Evolutionary conservation across 306 rosid species (phyloP).

Genomic region (Glycine tomentella): DNA sequence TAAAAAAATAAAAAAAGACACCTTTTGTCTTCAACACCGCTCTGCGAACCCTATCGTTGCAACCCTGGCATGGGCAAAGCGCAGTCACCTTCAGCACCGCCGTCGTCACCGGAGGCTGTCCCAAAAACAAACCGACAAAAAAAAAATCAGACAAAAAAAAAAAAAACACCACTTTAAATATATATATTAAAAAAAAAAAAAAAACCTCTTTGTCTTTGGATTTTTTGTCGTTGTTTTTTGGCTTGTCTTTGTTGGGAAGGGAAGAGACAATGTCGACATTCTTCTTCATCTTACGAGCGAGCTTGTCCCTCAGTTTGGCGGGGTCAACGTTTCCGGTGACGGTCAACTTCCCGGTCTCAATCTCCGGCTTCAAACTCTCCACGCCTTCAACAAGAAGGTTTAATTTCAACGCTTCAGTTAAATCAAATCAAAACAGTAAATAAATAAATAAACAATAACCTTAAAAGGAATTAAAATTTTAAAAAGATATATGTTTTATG

Average conservation of each 20-base stretch:
- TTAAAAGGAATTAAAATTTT: not conserved
- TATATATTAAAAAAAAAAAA: not conserved
- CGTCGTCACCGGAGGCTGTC: slow-evolving; percentile 69
- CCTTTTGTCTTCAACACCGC: slow-evolving; percentile 62
- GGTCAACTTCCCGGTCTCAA: slow-evolving; percentile 58
- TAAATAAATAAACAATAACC: not conserved
- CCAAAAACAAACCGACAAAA: not conserved
- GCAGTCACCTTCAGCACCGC: slow-evolving; percentile 64
- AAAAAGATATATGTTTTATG: not conserved
- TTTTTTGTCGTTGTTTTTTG: slow-evolving; percentile 41
- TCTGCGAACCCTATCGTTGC: slow-evolving; percentile 58
- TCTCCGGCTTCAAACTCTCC: slow-evolving; percentile 54
- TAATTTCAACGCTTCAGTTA: slow-evolving; percentile 44
- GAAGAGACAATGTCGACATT: slow-evolving; percentile 71
- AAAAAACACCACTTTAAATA: not conserved
- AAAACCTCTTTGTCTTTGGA: slow-evolving; percentile 56
- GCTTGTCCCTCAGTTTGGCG: slow-evolving; percentile 54
- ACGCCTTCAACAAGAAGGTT: slow-evolving; percentile 61
- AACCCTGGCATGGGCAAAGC: slow-evolving; percentile 70
- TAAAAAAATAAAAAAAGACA: not conserved
- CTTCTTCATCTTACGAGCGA: slow-evolving; percentile 61
- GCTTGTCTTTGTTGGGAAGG: slow-evolving; percentile 54
- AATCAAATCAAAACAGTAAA: not conserved
- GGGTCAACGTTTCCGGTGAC: slow-evolving; percentile 68
- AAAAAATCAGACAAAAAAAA: not conserved